These are phyloP conservation scores for Petasospora rhodanensis DNA, from an alignment of 1,139 yeast species.

Conservation along the genomic window DNA sequence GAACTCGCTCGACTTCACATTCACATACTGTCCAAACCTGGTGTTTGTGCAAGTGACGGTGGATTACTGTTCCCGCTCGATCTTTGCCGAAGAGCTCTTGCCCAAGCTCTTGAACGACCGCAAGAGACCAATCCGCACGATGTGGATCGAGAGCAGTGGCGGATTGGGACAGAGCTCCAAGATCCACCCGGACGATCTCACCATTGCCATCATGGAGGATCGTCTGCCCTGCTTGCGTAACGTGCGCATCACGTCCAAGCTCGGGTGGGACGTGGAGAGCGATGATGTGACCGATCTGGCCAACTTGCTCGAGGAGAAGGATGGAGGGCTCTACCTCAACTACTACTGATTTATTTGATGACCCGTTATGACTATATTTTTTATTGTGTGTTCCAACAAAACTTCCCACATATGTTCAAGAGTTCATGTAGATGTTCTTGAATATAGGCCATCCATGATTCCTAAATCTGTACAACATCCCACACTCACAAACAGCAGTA, in stretches of 20 bases:
- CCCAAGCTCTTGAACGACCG: conserved; percentile 27
- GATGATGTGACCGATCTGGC: conserved; percentile 63
- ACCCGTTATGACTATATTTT: too few relatives aligned
- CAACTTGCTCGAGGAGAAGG: conserved; percentile 38
- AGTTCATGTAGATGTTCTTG: too few relatives aligned
- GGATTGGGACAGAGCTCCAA: conserved; percentile 80
- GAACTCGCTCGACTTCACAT: conserved; percentile 67
- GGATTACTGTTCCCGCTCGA: conserved; percentile 70
- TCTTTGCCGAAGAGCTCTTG: conserved; percentile 58
- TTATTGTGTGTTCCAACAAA: too few relatives aligned
- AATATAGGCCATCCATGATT: too few relatives aligned
- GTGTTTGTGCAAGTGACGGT: conserved; percentile 62
- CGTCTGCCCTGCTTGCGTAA: conserved; percentile 64
- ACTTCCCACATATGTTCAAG: too few relatives aligned
- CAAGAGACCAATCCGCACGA: conserved; percentile 49
- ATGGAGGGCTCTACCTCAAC: conserved; percentile 33
- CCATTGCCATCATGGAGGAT: conserved; percentile 76
- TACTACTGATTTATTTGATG: conserved; percentile 16
- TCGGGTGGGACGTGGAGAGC: conserved; percentile 84
- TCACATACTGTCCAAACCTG: conserved; percentile 72
- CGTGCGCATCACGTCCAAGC: conserved; percentile 64
- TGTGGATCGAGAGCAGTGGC: conserved; percentile 82
- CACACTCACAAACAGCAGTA: too few relatives aligned
- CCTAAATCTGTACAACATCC: too few relatives aligned
- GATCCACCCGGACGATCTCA: conserved; percentile 82